These are phyloP conservation scores for Hippophae gyantsensis DNA, from an alignment of 306 rosid species.

Conservation along the genomic window DNA sequence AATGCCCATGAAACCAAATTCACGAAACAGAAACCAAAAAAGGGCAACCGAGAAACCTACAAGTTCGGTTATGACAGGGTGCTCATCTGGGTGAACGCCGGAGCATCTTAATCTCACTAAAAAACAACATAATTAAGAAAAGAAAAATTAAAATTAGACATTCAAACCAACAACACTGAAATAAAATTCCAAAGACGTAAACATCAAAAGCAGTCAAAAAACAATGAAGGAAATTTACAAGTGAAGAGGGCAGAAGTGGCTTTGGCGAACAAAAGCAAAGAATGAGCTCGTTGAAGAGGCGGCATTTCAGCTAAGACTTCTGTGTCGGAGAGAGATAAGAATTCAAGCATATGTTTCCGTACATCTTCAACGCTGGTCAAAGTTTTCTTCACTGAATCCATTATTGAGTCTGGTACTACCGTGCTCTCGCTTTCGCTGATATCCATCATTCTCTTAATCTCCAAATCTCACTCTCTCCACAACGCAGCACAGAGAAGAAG, in stretches of 20 bases:
- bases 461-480: not conserved
- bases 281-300: constrained; percentile 78
- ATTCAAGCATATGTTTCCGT: constrained; percentile 31
- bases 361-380: constrained; percentile 39
- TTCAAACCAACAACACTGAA: too few relatives aligned
- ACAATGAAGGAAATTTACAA: constrained; percentile 24
- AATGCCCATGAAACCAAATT: not conserved
- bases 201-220: not conserved
- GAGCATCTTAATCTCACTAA: constrained; percentile 72
- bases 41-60: constrained; percentile 33
- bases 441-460: constrained; percentile 28
- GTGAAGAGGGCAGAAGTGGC: constrained; percentile 57
- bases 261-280: constrained; percentile 54
- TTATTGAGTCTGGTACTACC: constrained; percentile 51
- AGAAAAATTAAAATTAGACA: constrained; percentile 5
- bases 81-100: constrained; percentile 69
- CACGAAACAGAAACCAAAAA: constrained; percentile 1
- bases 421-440: constrained; percentile 29
- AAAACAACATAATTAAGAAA: constrained; percentile 18
- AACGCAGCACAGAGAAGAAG: too few relatives aligned
- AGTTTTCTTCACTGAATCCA: constrained; percentile 53
- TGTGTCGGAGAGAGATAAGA: constrained; percentile 55
- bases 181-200: not conserved
- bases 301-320: constrained; percentile 50
- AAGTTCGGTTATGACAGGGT: constrained; percentile 68